Conservation (phyloP, 176 grass and related monocot species). For the Paspalum vaginatum region DNA sequence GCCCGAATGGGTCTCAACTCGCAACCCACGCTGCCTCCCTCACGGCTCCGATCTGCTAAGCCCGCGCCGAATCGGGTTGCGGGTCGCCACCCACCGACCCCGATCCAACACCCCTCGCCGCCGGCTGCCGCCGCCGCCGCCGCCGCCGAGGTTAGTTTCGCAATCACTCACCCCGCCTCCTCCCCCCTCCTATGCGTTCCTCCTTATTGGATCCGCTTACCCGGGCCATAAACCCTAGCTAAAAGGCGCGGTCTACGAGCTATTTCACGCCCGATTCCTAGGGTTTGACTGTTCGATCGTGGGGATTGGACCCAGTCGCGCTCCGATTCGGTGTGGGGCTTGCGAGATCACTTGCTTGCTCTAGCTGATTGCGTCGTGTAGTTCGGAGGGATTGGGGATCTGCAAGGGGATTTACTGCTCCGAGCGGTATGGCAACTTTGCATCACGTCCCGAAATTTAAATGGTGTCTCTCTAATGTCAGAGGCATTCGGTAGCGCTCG, state of each 20-base stretch:
- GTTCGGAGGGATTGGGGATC: slow-evolving; percentile 21
- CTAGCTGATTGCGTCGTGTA: slow-evolving; percentile 9
- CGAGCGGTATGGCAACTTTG: not conserved
- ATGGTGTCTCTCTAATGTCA: not conserved
- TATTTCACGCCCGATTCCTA: slow-evolving; percentile 25
- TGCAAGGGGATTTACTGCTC: not conserved
- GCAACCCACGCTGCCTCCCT: slow-evolving; percentile 33
- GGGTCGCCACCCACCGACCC: slow-evolving; percentile 53
- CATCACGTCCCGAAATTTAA: not conserved
- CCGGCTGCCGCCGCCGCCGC: slow-evolving; percentile 27
- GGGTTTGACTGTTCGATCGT: slow-evolving; percentile 9
- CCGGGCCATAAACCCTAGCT: slow-evolving; percentile 52
- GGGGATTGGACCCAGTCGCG: not conserved
- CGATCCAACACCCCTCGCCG: slow-evolving; percentile 50
- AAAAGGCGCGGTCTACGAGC: slow-evolving; percentile 26
- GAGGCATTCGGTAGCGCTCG: not conserved
- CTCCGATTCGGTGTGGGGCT: slow-evolving; percentile 10
- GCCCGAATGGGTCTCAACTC: slow-evolving; percentile 47
- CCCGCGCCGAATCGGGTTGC: slow-evolving; percentile 66
- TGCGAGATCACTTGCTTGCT: slow-evolving; percentile 26
- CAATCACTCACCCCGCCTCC: not conserved
- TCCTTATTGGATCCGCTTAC: slow-evolving; percentile 45
- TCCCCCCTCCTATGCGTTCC: not conserved
- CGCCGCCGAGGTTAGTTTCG: slow-evolving; percentile 50
- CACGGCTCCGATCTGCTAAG: slow-evolving; percentile 81